Percentiles rank a stretch among this genome's conserved stretches.
Evolutionary conservation across 352 stramenopile species (phyloP).

Genomic region (Blastocystis hominis): DNA sequence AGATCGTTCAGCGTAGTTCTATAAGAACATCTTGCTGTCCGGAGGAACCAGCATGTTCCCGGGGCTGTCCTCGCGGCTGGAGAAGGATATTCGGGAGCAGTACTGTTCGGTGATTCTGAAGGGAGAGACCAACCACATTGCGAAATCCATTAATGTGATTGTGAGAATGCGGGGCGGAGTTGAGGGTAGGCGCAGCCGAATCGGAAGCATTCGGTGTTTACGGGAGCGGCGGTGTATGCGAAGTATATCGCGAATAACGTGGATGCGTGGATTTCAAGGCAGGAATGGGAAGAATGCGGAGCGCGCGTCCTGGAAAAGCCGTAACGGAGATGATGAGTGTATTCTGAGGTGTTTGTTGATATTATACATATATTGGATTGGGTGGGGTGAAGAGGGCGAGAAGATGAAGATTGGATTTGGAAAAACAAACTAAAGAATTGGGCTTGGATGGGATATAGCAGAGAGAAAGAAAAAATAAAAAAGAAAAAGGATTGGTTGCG

Average conservation of each 20-base stretch:
- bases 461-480: too few relatives aligned
- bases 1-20: slow-evolving; percentile 85
- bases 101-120: slow-evolving; percentile 76
- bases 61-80: slow-evolving; percentile 79
- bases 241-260: slow-evolving; percentile 84
- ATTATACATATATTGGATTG: too few relatives aligned
- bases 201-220: slow-evolving; percentile 87
- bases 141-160: slow-evolving; percentile 66
- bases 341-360: background rate
- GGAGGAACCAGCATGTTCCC: slow-evolving; percentile 87
- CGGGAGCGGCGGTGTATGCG: slow-evolving; percentile 79
- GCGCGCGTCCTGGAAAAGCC: slow-evolving; percentile 60
- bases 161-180: slow-evolving; percentile 58
- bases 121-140: slow-evolving; percentile 61
- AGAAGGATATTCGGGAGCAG: slow-evolving; percentile 78
- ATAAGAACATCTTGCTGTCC: slow-evolving; percentile 87
- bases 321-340: background rate
- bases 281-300: slow-evolving; percentile 85
- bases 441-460: too few relatives aligned
- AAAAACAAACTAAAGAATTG: too few relatives aligned
- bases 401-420: too few relatives aligned
- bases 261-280: slow-evolving; percentile 84
- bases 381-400: too few relatives aligned
- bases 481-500: too few relatives aligned
- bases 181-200: slow-evolving; percentile 75